Conservation (phyloP, 345 rosid species). For the Carallia pectinifolia region DNA sequence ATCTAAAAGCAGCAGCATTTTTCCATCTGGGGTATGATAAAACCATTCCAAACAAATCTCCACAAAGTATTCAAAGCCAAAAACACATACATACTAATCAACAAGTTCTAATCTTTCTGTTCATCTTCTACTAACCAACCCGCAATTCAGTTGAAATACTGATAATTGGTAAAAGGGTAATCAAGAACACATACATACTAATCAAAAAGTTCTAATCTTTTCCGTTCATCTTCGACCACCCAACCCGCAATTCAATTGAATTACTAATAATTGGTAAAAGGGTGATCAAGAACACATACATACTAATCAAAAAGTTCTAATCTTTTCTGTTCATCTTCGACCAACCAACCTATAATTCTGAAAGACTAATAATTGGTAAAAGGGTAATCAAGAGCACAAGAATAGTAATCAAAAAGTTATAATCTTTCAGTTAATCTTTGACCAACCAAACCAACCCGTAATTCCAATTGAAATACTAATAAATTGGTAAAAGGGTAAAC, state of each 20-base stretch:
- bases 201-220: too few species aligned
- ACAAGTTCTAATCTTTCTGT: background rate
- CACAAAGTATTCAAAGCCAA: background rate
- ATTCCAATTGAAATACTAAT: background rate
- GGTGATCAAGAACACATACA: too few species aligned
- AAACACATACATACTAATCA: background rate
- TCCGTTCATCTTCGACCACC: background rate
- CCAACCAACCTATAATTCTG: background rate
- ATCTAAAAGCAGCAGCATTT: background rate
- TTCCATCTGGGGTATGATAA: background rate
- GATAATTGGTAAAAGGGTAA: background rate
- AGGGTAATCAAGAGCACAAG: too few species aligned
- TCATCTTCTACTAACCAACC: background rate
- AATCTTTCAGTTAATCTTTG: background rate
- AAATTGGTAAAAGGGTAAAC: background rate
- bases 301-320: too few species aligned
- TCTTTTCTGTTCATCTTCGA: background rate
- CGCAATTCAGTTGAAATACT: background rate
- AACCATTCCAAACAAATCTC: background rate
- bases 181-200: too few species aligned
- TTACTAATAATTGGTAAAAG: background rate
- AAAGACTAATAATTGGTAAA: background rate
- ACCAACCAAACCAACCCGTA: background rate
- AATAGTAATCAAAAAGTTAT: too few species aligned
- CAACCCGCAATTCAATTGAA: background rate